These are phyloP conservation scores for Teunomyces atbi DNA, from an alignment of 805 yeast species.

Conservation along the genomic window DNA sequence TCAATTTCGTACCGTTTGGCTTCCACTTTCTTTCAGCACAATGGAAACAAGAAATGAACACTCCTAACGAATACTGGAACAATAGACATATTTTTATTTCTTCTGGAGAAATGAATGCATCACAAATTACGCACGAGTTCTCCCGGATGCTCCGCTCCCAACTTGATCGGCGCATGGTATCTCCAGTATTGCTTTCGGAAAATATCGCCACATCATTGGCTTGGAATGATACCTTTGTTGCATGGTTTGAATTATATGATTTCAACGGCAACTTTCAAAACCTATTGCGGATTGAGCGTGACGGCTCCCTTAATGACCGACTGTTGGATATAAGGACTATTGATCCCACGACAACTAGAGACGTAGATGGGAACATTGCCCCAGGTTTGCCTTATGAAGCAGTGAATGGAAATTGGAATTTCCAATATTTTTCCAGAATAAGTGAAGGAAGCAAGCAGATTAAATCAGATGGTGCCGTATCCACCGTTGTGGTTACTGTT, in stretches of 20 bases:
- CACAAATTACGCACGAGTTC: conserved; percentile 18
- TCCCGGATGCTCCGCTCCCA: conserved; percentile 19
- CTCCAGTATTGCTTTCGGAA: conserved; percentile 19
- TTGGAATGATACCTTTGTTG: conserved; percentile 32
- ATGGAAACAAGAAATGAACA: conserved; percentile 11
- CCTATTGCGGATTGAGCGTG: conserved; percentile 23
- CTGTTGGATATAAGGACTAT: conserved; percentile 20
- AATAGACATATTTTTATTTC: conserved; percentile 22
- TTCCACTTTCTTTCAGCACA: conserved; percentile 31
- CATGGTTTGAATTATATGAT: conserved; percentile 40
- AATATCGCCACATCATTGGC: conserved; percentile 2
- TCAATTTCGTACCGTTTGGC: conserved; percentile 25
- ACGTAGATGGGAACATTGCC: conserved; percentile 28
- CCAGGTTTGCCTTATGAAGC: conserved; percentile 21
- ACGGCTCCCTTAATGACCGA: conserved; percentile 16
- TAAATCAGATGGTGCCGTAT: neutral
- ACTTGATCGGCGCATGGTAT: conserved; percentile 24
- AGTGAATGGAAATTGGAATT: conserved; percentile 27
- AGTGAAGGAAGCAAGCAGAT: neutral
- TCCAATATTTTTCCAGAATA: conserved; percentile 16
- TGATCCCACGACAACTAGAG: conserved; percentile 31
- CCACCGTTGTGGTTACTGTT: conserved; percentile 1
- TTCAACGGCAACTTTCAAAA: conserved; percentile 28
- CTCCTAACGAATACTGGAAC: conserved; percentile 19
- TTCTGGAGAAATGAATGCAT: conserved; percentile 15